Evolutionary conservation across 805 yeast species (phyloP).

Genomic region (Nakazawaea laoshanensis): DNA sequence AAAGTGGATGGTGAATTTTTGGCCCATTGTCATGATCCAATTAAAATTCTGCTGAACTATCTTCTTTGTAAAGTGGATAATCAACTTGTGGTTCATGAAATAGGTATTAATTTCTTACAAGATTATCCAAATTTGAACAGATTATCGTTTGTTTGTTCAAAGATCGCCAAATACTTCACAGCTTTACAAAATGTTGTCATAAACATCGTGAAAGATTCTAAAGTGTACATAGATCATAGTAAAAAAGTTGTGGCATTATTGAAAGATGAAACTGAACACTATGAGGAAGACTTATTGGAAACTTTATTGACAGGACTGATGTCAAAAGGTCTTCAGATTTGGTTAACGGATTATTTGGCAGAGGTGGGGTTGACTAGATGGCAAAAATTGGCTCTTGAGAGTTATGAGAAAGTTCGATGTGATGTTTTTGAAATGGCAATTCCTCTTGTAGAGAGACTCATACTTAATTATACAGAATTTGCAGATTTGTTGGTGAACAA

Average conservation of each 20-base stretch:
- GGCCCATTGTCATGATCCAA: constrained; percentile 12
- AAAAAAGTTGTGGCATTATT: constrained; percentile 25
- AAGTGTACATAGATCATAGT: constrained; percentile 28
- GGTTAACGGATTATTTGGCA: constrained; percentile 59
- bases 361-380: constrained; percentile 57
- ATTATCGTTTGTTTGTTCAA: constrained; percentile 25
- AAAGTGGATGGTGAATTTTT: constrained; percentile 11
- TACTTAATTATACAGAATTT: constrained; percentile 32
- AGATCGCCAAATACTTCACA: constrained; percentile 23
- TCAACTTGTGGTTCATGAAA: constrained; percentile 14
- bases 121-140: constrained; percentile 16
- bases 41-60: constrained; percentile 17
- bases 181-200: constrained; percentile 25
- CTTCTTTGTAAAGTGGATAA: constrained; percentile 15
- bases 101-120: constrained; percentile 20
- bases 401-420: constrained; percentile 43
- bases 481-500: constrained; percentile 14
- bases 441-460: constrained; percentile 47
- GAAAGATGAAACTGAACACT: constrained; percentile 23
- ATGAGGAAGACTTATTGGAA: constrained; percentile 34
- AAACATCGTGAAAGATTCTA: constrained; percentile 21
- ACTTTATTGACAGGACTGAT: constrained; percentile 47
- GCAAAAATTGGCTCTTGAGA: constrained; percentile 37
- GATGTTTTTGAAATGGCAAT: constrained; percentile 38
- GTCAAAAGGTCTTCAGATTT: constrained; percentile 40